Evolutionary conservation across 495 filamentous ascomycete species (phyloP).

Genomic region (Diplogelasinospora grovesii): DNA sequence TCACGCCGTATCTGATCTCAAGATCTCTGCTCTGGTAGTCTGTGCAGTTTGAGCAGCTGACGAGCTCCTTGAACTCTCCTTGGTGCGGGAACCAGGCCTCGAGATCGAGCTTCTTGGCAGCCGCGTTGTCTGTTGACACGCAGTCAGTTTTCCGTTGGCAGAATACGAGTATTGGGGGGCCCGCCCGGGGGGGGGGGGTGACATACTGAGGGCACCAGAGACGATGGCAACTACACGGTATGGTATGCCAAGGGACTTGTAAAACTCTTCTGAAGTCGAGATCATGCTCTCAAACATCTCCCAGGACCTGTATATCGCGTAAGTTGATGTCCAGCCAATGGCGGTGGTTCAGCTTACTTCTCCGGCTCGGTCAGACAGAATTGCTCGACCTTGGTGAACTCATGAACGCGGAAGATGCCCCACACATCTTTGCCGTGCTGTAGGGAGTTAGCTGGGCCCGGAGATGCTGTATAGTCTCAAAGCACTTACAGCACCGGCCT

Average conservation of each 20-base stretch:
- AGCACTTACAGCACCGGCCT: conserved; percentile 58
- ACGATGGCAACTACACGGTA: conserved; percentile 91
- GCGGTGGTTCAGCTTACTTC: conserved; percentile 35
- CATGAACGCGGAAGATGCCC: conserved; percentile 97
- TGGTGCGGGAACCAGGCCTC: conserved; percentile 87
- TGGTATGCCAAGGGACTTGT: conserved; percentile 79
- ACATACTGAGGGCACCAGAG: conserved; percentile 70
- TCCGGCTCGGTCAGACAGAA: conserved; percentile 92
- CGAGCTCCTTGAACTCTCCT: conserved; percentile 94
- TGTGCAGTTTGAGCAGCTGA: conserved; percentile 93
- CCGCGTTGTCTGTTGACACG: conserved; percentile 36
- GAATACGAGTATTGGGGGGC: not conserved
- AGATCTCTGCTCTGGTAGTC: conserved; percentile 89
- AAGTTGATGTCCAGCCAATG: not conserved
- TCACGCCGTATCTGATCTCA: conserved; percentile 57
- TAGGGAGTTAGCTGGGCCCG: not conserved
- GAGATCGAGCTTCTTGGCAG: conserved; percentile 90
- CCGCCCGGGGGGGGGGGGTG: not conserved
- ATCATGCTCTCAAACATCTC: conserved; percentile 92
- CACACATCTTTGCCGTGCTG: conserved; percentile 89
- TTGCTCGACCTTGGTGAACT: conserved; percentile 97
- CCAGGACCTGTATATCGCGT: conserved; percentile 53
- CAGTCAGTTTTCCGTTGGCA: conserved; percentile 3
- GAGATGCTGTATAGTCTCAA: not conserved
- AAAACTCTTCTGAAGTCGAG: conserved; percentile 82